Evolutionary conservation across 2,329 filamentous ascomycete genomes (phyloP).

Genomic region (Dactylellina drechsleri): DNA sequence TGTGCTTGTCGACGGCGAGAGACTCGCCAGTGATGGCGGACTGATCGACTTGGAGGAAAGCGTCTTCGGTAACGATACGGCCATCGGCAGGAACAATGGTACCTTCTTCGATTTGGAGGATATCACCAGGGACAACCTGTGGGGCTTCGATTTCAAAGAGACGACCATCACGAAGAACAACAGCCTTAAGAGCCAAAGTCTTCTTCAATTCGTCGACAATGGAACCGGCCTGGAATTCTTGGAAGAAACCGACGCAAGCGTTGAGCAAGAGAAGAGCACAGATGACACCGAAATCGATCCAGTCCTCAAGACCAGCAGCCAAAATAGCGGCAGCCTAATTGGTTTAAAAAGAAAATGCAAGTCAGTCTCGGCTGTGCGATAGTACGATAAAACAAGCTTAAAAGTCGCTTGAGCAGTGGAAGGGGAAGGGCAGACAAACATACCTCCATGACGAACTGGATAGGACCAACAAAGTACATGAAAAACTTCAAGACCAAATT

Average conservation of each 20-base stretch:
- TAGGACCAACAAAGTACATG: slow-evolving; percentile 84
- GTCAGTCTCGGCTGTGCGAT: slow-evolving; percentile 55
- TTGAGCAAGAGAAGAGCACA: slow-evolving; percentile 84
- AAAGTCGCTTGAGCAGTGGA: slow-evolving; percentile 42
- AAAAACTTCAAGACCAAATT: slow-evolving; percentile 84
- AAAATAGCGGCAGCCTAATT: slow-evolving; percentile 76
- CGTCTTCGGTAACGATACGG: slow-evolving; percentile 82
- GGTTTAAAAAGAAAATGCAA: slow-evolving; percentile 43
- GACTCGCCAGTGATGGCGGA: slow-evolving; percentile 92
- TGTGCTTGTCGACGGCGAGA: slow-evolving; percentile 87
- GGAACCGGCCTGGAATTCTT: slow-evolving; percentile 88
- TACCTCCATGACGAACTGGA: slow-evolving; percentile 94
- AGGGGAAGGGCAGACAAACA: slow-evolving; percentile 58
- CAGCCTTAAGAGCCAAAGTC: slow-evolving; percentile 85
- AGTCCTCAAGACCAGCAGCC: slow-evolving; percentile 84
- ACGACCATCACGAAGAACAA: slow-evolving; percentile 82
- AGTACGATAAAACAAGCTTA: slow-evolving; percentile 46
- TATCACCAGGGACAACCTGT: slow-evolving; percentile 88
- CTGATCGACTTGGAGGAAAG: slow-evolving; percentile 90
- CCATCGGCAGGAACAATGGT: slow-evolving; percentile 92
- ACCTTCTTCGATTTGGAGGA: slow-evolving; percentile 89
- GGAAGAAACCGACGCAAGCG: slow-evolving; percentile 84
- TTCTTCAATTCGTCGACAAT: slow-evolving; percentile 93
- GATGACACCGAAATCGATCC: slow-evolving; percentile 94
- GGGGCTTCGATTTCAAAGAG: slow-evolving; percentile 82